Evolutionary conservation across 257 asterid species (phyloP), one percentile per base, ranked within the genome.

Genomic region (Capsicum baccatum): DNA sequence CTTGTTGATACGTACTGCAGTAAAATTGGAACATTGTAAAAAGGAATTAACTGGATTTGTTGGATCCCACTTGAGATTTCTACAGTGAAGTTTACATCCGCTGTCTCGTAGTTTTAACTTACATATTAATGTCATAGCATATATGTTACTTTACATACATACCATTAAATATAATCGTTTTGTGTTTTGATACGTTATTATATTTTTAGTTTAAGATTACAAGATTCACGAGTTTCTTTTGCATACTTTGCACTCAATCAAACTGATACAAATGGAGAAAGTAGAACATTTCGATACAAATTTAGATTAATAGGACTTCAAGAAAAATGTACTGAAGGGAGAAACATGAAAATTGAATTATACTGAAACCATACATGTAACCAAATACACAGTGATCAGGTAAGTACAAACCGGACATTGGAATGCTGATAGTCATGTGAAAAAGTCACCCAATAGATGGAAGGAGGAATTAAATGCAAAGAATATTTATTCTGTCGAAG

Each of bases 41-140:
- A 74, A 74, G 12, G 80, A 26, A 12, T 74, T 67, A 6, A 74
- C 60, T 74, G 80, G 80, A 48, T 74, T 74, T 71, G 58, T 2
- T 13, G 59, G 37, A 74, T 74, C 44, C 44, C 44, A 50, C 81
- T 12, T 73, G 80, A 71, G 59, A 73, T 73, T 47, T 71, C 58
- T n/a, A 48, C 6, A 1, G 6, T 12, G 44, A 74, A 44, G 57
- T 39, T 68, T 8, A 10, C 48, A 47, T 0, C 15, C 3, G 70
- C 70, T 21, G 37, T 63, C 69, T 63, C 16, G 69, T 3, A 63
- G 21, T 63, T 21, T 63, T 15, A 8, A 39, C 54, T 68, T 68
- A n/a, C 12, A 8, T 59, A 16, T 59, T 17, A 26, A 50, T 50
- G 12, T 50, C 9, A 11, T 50, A 9, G 3, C 69, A 63, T n/a